phyloP scores from a whole-genome alignment of 78 protist genomes.

The Speleostelium caveatum region DNA sequence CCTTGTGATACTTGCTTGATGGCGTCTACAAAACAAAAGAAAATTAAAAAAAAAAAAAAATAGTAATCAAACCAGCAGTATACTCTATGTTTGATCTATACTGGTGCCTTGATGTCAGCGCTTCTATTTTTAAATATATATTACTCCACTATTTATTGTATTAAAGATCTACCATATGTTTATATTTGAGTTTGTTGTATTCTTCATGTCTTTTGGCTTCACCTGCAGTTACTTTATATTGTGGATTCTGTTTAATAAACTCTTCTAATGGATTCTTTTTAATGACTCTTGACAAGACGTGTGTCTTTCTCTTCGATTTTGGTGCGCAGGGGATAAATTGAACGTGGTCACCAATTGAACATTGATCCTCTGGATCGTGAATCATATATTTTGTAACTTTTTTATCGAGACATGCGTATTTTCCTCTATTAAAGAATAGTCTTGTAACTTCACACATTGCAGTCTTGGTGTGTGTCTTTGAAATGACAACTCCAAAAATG shows the following conservation, averaged over 20 bases:
- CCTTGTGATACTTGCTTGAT: too few species aligned
- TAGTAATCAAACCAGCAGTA: too few species aligned
- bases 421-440: constrained; percentile 37
- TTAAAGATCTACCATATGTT: constrained; percentile 29
- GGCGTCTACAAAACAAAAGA: background rate
- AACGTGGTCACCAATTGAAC: constrained; percentile 58
- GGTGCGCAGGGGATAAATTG: constrained; percentile 48
- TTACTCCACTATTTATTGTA: background rate
- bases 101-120: too few species aligned
- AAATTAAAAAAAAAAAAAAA: too few species aligned
- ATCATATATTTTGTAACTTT: constrained; percentile 62
- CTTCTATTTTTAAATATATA: background rate
- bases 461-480: constrained; percentile 71
- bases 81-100: too few species aligned
- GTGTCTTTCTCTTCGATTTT: constrained; percentile 61
- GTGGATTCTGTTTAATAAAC: constrained; percentile 57
- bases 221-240: constrained; percentile 34
- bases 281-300: constrained; percentile 4
- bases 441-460: constrained; percentile 49
- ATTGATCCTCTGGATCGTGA: constrained; percentile 57
- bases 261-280: constrained; percentile 13
- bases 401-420: constrained; percentile 24
- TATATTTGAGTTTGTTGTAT: constrained; percentile 47
- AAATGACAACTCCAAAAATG: constrained; percentile 37
- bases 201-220: constrained; percentile 33